phyloP scores from a whole-genome alignment of 345 rosid genomes.

The Lepidium aucheri region DNA sequence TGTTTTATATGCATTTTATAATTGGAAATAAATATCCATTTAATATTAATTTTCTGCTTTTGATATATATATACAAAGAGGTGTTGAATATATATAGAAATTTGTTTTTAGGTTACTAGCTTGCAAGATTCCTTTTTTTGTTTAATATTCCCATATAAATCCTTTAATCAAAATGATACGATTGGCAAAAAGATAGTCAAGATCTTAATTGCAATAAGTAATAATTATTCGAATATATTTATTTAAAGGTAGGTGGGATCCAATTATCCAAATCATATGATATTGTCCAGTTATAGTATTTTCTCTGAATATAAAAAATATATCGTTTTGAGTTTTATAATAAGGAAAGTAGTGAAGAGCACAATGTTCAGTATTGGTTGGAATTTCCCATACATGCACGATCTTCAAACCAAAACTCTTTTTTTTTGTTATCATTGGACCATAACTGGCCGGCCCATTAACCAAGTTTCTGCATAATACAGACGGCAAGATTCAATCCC shows the following conservation, averaged over 20 bases:
- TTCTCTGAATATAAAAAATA: background rate
- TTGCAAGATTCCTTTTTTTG: background rate
- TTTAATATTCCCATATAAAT: background rate
- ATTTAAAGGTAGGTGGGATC: background rate
- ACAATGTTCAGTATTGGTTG: slow-evolving; percentile 5
- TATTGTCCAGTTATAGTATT: background rate
- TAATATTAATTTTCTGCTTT: background rate
- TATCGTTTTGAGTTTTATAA: background rate
- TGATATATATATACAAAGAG: background rate
- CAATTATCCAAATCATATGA: background rate
- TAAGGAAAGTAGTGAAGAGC: background rate
- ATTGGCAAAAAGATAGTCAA: background rate
- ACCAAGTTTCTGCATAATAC: no score
- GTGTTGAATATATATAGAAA: background rate
- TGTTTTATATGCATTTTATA: background rate
- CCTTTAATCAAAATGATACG: background rate
- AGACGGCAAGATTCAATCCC: no score
- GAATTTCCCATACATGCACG: background rate
- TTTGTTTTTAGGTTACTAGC: background rate
- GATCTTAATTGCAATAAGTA: background rate
- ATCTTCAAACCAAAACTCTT: no score
- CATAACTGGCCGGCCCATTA: no score
- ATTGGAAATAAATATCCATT: background rate
- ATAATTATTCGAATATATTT: background rate
- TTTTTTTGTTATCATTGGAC: no score